phyloP scores from a whole-genome alignment of 2,329 filamentous ascomycete genomes.

The Ophiocordyceps camponoti-saundersi region DNA sequence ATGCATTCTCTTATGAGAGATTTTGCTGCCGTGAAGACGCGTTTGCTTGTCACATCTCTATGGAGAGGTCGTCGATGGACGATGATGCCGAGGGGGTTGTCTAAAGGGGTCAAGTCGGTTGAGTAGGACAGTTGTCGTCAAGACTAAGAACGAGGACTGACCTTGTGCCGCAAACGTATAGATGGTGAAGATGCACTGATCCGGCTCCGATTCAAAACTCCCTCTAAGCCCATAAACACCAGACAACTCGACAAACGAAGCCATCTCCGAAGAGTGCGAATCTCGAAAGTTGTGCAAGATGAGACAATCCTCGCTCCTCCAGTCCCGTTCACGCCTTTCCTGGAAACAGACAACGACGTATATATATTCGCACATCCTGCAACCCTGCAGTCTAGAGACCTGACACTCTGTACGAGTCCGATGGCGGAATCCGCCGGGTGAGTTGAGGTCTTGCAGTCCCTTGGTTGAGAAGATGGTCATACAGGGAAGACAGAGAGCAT shows the following conservation, averaged over 20 bases:
- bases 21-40: not conserved
- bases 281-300: not conserved
- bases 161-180: not conserved
- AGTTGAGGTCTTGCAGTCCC: too few species aligned
- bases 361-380: too few species aligned
- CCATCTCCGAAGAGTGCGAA: not conserved
- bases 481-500: too few species aligned
- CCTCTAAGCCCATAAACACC: not conserved
- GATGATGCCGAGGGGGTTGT: not conserved
- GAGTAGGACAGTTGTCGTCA: too few species aligned
- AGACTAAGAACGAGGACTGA: not conserved
- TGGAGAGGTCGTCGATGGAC: not conserved
- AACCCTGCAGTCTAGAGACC: too few species aligned
- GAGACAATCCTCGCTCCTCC: not conserved
- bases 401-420: too few species aligned
- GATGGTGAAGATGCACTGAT: not conserved
- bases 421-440: too few species aligned
- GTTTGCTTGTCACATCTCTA: not conserved
- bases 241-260: not conserved
- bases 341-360: too few species aligned
- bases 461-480: too few species aligned
- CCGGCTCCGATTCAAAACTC: not conserved
- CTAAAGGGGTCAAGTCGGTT: not conserved
- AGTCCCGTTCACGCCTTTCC: not conserved
- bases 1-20: not conserved